Conservation (phyloP, 495 filamentous ascomycete species). For the Thozetella sp. region DNA sequence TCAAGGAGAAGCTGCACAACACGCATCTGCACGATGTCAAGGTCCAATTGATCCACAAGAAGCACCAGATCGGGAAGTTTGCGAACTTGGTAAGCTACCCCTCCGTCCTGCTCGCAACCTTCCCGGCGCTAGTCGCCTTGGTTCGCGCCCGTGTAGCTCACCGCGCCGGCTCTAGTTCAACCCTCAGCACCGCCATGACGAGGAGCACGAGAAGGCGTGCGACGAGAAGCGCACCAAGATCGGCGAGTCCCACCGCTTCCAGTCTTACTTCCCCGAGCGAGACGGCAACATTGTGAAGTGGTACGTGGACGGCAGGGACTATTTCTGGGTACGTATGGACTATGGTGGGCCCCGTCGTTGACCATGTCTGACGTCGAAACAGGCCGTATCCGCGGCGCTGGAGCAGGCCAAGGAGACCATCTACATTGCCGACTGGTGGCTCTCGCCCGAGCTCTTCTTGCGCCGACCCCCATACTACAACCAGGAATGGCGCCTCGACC, state of each 20-base stretch:
- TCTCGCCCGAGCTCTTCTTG: constrained; percentile 90
- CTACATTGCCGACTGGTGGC: constrained; percentile 97
- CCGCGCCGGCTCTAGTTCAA: constrained; percentile 55
- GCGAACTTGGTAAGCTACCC: constrained; percentile 46
- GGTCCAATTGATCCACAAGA: constrained; percentile 45
- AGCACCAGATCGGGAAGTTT: constrained; percentile 59
- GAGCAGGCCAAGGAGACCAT: constrained; percentile 89
- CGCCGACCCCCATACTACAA: constrained; percentile 78
- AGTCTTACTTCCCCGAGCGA: constrained; percentile 82
- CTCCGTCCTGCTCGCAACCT: constrained; percentile 1
- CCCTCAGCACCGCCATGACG: constrained; percentile 91
- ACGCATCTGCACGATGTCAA: constrained; percentile 49
- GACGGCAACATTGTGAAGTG: constrained; percentile 91
- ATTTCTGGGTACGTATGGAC: constrained; percentile 68
- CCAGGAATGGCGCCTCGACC: constrained; percentile 88
- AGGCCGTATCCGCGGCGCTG: constrained; percentile 81
- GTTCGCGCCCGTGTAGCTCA: background rate
- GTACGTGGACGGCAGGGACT: constrained; percentile 94
- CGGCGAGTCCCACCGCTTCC: constrained; percentile 76
- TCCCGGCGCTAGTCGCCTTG: background rate
- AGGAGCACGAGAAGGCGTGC: constrained; percentile 82
- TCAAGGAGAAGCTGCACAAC: constrained; percentile 50
- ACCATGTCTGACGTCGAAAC: background rate
- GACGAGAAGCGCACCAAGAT: constrained; percentile 78
- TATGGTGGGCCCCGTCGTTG: background rate